Percentiles rank a stretch among this genome's conserved stretches.
phyloP scores from a whole-genome alignment of 805 yeast species.

The Millerozyma acaciae region DNA sequence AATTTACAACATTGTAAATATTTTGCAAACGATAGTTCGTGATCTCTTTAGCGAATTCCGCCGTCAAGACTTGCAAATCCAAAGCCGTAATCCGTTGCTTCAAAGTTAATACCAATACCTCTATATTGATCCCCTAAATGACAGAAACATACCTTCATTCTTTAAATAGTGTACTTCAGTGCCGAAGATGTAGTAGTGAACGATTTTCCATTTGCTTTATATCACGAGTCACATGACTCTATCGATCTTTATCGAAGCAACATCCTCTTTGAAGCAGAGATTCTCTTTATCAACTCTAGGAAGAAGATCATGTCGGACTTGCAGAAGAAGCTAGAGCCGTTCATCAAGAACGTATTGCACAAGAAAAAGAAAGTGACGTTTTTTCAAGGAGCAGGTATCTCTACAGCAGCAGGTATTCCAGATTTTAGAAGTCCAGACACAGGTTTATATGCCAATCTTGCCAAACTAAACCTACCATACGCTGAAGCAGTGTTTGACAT shows the following conservation, averaged over 20 bases:
- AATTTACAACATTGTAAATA: slow-evolving; percentile 74
- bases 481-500: slow-evolving; percentile 97
- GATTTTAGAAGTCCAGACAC: slow-evolving; percentile 92
- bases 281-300: too few relatives aligned
- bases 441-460: slow-evolving; percentile 78
- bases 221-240: too few relatives aligned
- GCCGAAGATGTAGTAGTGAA: too few relatives aligned
- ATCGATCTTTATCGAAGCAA: too few relatives aligned
- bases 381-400: slow-evolving; percentile 90
- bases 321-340: slow-evolving; percentile 19
- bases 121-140: not conserved
- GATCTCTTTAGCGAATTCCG: slow-evolving; percentile 58
- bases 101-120: too few relatives aligned
- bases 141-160: not conserved
- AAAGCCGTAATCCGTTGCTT: slow-evolving; percentile 84
- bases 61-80: slow-evolving; percentile 68
- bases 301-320: slow-evolving; percentile 3
- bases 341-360: slow-evolving; percentile 26
- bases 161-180: not conserved
- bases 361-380: slow-evolving; percentile 50
- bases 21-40: slow-evolving; percentile 73
- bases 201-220: too few relatives aligned
- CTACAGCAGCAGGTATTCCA: slow-evolving; percentile 92
- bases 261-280: too few relatives aligned
- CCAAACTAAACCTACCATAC: slow-evolving; percentile 72